Evolutionary conservation across 2,329 filamentous ascomycete genomes (phyloP).

Genomic region (Verticillium nonalfalfae): DNA sequence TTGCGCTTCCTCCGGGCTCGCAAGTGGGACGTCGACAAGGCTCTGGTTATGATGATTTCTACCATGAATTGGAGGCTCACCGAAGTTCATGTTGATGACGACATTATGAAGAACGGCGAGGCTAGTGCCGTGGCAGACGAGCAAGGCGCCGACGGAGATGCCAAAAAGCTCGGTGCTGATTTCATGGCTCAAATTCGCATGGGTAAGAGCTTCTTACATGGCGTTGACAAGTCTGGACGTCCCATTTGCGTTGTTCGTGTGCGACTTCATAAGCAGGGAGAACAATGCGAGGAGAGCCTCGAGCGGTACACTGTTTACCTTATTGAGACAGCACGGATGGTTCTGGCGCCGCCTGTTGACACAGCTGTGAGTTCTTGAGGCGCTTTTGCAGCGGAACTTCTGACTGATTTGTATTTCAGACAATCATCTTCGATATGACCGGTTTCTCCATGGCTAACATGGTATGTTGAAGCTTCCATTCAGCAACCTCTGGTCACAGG

Average conservation of each 20-base stretch:
- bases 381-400: background rate
- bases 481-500: background rate
- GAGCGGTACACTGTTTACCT: conserved; percentile 89
- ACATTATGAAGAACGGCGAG: conserved; percentile 77
- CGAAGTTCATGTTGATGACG: conserved; percentile 83
- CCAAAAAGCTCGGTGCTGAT: conserved; percentile 64
- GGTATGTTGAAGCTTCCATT: conserved; percentile 38
- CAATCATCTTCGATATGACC: conserved; percentile 93
- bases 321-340: conserved; percentile 88
- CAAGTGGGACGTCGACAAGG: conserved; percentile 93
- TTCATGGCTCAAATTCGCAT: conserved; percentile 79
- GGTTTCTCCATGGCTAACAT: conserved; percentile 92
- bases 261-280: conserved; percentile 71
- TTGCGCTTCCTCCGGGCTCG: conserved; percentile 81
- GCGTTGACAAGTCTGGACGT: conserved; percentile 73
- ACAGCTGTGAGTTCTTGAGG: conserved; percentile 68
- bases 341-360: conserved; percentile 74
- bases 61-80: conserved; percentile 86
- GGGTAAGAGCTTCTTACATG: conserved; percentile 92
- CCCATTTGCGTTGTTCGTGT: conserved; percentile 85
- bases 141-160: conserved; percentile 46
- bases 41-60: conserved; percentile 87
- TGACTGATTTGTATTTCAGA: conserved; percentile 40
- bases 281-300: conserved; percentile 74
- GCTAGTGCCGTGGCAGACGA: conserved; percentile 55